Percentiles rank a stretch among this genome's conserved stretches.
These are phyloP conservation scores for Fomitopsis pinicola DNA, from an alignment of 1,284 basidiomycete species.

Conservation along the genomic window DNA sequence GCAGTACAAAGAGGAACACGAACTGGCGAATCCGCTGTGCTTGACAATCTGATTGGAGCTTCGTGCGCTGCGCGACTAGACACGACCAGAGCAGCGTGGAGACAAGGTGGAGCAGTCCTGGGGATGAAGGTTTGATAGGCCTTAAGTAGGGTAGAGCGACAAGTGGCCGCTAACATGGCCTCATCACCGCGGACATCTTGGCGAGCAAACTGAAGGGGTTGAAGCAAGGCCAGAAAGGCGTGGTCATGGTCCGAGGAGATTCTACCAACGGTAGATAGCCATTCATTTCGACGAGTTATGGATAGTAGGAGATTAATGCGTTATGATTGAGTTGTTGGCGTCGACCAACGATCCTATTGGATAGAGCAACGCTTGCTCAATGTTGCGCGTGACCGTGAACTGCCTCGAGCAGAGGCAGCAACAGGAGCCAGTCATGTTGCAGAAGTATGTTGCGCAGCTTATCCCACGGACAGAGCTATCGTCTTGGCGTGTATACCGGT, in stretches of 20 bases:
- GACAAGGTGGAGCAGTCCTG: slow-evolving; percentile 1
- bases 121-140: neutral
- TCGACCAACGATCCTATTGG: no score
- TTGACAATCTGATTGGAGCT: neutral
- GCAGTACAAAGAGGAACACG: neutral
- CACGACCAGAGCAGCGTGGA: neutral
- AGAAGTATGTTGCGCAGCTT: neutral
- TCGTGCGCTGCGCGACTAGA: neutral
- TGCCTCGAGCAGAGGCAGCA: neutral
- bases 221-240: no score
- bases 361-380: no score
- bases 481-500: neutral
- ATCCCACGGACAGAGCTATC: neutral
- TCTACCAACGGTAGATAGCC: no score
- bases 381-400: neutral
- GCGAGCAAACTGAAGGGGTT: no score
- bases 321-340: no score
- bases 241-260: no score
- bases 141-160: neutral
- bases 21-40: neutral
- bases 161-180: neutral
- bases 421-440: neutral
- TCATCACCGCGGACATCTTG: neutral
- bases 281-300: no score
- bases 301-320: no score